These are phyloP conservation scores for Aphanocladium album DNA, from an alignment of 2,329 filamentous ascomycete species.

Conservation along the genomic window DNA sequence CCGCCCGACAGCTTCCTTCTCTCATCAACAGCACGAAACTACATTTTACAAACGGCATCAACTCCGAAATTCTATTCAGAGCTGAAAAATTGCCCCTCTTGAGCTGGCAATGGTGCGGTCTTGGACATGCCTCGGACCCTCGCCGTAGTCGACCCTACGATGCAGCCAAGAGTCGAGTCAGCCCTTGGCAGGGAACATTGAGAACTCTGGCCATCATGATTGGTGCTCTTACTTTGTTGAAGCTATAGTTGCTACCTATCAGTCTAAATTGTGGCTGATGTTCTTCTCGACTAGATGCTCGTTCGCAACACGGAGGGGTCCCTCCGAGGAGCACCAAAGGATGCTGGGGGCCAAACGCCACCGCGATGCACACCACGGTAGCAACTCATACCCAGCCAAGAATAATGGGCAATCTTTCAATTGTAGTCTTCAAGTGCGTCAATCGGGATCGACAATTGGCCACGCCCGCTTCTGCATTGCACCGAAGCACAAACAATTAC, in stretches of 20 bases:
- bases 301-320: not conserved
- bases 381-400: no score
- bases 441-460: no score
- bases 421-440: not conserved
- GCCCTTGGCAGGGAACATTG: not conserved
- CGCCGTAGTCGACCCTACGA: not conserved
- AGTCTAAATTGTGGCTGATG: not conserved
- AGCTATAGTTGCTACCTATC: not conserved
- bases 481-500: no score
- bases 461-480: no score
- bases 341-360: not conserved
- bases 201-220: not conserved
- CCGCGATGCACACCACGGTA: not conserved
- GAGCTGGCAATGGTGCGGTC: not conserved
- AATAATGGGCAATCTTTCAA: not conserved
- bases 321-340: not conserved
- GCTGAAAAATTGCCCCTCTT: not conserved
- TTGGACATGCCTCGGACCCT: not conserved
- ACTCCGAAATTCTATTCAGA: not conserved
- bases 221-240: not conserved
- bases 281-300: not conserved
- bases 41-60: not conserved
- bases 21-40: not conserved
- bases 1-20: not conserved
- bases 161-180: conserved; percentile 5